Evolutionary conservation across 176 grass and related monocot genomes (phyloP), one percentile per base, ranked within the genome.

Genomic region (Urochloa ruziziensis): DNA sequence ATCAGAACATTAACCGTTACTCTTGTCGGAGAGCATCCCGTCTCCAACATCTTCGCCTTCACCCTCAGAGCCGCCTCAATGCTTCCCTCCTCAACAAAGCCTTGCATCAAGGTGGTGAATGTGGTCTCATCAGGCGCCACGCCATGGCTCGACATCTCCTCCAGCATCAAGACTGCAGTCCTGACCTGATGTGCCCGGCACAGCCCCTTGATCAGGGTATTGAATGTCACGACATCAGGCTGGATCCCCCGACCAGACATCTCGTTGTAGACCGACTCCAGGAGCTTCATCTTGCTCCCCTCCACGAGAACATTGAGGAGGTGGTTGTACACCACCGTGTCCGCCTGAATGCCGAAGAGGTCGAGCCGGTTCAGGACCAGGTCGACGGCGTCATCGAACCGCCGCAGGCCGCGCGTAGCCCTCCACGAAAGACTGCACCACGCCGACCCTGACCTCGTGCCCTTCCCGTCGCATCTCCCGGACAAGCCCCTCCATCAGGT

Each of bases 21-120:
- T 67, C 75, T 91, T 1, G 92, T 89, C 1, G 82, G 86, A 1
- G 54, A 84, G 65, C 88, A 91, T 53, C 89, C 91, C 47, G 74
- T 61, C 75, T 91, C 90, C 70, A 80, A 13, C 90, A 95, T 95
- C 75, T 75, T 92, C 3, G 69, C 57, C 67, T 92, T 94, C 60
- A 97, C 85, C 67, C 86, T 82, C 47, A 97, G 70, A 18, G 92
- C 94, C 10, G 84, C 85, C 43, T 93, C 75, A 19, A 95, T 91
- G 54, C 90, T 98, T 46, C 87, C 95, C 64, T 91, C 88, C 77
- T 98, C 88, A 66, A 95, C 73, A 87, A 93, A 98, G 1, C 95
- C 95, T 80, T 95, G 84, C 88, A 98, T 93, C 73, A 98, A 56
- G 0, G 95, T 91, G 14, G 88, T 90, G 78, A 91, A 91, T 12